Evolutionary conservation across 495 filamentous ascomycete species (phyloP).

Genomic region (Penicillium canariense): DNA sequence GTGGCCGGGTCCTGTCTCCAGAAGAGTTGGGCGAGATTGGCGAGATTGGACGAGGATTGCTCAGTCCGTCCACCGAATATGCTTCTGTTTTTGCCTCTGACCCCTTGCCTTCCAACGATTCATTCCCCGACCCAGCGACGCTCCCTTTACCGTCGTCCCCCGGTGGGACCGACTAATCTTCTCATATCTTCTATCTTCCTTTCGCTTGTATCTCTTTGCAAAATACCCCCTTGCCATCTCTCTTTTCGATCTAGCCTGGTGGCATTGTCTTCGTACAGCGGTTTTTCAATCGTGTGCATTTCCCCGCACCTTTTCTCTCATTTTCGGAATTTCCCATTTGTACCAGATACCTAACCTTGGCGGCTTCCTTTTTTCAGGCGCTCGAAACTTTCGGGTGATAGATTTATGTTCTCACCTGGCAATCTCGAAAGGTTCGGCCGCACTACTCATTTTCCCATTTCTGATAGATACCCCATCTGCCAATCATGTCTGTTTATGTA

Average conservation of each 20-base stretch:
- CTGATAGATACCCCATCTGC: conserved; percentile 32
- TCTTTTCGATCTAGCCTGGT: conserved; percentile 4
- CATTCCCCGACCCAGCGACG: conserved; percentile 14
- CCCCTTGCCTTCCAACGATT: conserved; percentile 7
- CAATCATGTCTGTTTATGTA: conserved; percentile 4
- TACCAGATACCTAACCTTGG: conserved; percentile 5
- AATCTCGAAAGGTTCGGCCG: conserved; percentile 5
- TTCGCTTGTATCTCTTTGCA: conserved; percentile 16
- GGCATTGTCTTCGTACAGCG: conserved; percentile 10
- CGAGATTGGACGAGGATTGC: conserved; percentile 34
- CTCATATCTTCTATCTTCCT: conserved; percentile 8
- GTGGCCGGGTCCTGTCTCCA: conserved; percentile 73
- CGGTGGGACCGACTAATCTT: conserved; percentile 23
- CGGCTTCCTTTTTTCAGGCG: conserved; percentile 7
- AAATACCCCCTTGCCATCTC: conserved; percentile 25
- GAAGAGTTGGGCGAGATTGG: conserved; percentile 60
- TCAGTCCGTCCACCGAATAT: conserved; percentile 32
- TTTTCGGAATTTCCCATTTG: conserved; percentile 2
- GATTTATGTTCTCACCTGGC: background rate
- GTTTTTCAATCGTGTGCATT: background rate
- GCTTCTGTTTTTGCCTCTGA: conserved; percentile 4
- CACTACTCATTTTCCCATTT: conserved; percentile 10
- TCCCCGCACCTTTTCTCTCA: conserved; percentile 1
- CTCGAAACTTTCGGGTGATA: conserved; percentile 4
- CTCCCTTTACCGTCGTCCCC: conserved; percentile 25